These are phyloP conservation scores for Ophiocordyceps polyrhachis-furcata DNA, from an alignment of 2,329 filamentous ascomycete genomes.

Conservation along the genomic window DNA sequence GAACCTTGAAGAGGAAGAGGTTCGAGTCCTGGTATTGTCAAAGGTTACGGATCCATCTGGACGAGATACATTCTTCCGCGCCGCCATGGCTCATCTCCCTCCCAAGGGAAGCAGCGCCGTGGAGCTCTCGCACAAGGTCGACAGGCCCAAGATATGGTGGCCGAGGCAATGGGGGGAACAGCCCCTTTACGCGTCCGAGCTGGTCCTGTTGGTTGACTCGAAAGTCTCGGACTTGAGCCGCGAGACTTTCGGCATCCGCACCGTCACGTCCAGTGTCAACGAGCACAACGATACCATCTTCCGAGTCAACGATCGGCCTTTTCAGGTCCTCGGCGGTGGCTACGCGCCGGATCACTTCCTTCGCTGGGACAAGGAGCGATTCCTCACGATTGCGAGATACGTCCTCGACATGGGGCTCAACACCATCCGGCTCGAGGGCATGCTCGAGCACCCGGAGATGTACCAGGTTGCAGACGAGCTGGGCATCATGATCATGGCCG, in stretches of 20 bases:
- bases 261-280: conserved; percentile 30
- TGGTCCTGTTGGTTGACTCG: conserved; percentile 12
- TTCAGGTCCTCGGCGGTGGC: conserved; percentile 41
- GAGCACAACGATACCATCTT: conserved; percentile 34
- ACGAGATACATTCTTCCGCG: conserved; percentile 9
- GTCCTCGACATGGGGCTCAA: conserved; percentile 43
- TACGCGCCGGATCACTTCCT: conserved; percentile 44
- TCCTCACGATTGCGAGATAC: conserved; percentile 30
- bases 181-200: conserved; percentile 24
- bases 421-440: conserved; percentile 44
- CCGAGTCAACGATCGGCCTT: conserved; percentile 33
- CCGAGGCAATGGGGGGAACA: conserved; percentile 39
- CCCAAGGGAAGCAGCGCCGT: conserved; percentile 20
- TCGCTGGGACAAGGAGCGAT: conserved; percentile 30
- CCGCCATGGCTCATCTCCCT: conserved; percentile 16
- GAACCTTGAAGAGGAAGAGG: conserved; percentile 20
- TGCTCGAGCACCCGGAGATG: conserved; percentile 42
- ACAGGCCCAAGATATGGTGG: conserved; percentile 39
- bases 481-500: conserved; percentile 41
- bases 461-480: conserved; percentile 39
- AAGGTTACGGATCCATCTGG: conserved; percentile 16
- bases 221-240: conserved; percentile 11
- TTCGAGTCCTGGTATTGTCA: conserved; percentile 17
- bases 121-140: conserved; percentile 13
- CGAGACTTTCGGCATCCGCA: conserved; percentile 11